phyloP scores from a whole-genome alignment of 2,329 filamentous ascomycete species.

The Monosporascus ibericus region DNA sequence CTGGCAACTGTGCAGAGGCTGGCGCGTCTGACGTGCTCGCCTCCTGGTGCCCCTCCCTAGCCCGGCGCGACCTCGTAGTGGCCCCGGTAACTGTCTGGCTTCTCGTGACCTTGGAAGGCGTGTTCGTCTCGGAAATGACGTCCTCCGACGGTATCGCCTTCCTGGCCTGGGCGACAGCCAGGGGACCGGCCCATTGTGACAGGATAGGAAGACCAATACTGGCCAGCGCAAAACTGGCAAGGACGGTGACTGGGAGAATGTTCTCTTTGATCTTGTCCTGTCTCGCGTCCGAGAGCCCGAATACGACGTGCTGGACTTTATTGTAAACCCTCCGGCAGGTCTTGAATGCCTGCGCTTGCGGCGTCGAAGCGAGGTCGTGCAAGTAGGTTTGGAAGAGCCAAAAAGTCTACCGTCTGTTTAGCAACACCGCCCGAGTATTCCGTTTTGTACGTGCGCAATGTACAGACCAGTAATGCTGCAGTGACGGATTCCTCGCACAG shows the following conservation, averaged over 20 bases:
- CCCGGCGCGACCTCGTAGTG: conserved; percentile 44
- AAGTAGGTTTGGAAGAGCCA: conserved; percentile 88
- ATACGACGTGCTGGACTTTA: conserved; percentile 82
- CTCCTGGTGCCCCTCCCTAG: conserved; percentile 40
- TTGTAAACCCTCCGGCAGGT: conserved; percentile 81
- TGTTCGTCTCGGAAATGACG: conserved; percentile 51
- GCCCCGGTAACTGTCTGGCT: conserved; percentile 60
- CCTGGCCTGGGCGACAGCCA: conserved; percentile 75
- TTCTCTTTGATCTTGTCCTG: conserved; percentile 78
- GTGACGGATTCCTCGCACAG: conserved; percentile 84
- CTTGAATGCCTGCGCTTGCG: conserved; percentile 71
- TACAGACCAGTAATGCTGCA: conserved; percentile 69
- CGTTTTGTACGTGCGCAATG: too few species aligned
- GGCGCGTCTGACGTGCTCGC: conserved; percentile 36
- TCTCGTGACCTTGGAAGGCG: conserved; percentile 47
- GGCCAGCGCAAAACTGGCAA: conserved; percentile 74
- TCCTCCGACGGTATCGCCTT: conserved; percentile 62
- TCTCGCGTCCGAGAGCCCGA: conserved; percentile 65
- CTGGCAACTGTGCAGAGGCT: conserved; percentile 7
- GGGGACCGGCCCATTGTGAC: conserved; percentile 70
- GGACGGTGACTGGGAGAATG: conserved; percentile 69
- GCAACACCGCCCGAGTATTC: conserved; percentile 5
- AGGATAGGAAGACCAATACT: conserved; percentile 70
- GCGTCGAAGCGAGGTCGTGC: conserved; percentile 70
- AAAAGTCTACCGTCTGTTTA: conserved; percentile 58